Evolutionary conservation across 2,329 filamentous ascomycete species (phyloP), one percentile per base, ranked within the genome.

Genomic region (Aureobasidium pullulans): DNA sequence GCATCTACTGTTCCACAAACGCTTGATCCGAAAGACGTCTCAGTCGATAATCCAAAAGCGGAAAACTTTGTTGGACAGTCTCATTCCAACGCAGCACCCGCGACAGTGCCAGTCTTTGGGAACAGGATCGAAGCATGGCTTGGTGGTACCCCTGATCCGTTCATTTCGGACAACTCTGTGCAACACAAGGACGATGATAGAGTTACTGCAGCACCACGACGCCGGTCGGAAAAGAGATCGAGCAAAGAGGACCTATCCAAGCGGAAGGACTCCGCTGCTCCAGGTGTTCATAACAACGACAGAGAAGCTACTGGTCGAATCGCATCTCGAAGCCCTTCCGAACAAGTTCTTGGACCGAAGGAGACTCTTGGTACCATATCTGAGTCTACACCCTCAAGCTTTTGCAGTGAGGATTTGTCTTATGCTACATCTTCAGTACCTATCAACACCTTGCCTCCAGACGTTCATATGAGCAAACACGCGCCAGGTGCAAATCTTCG

Each of bases 121-220:
- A 78, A 67, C 56, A 81, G 82, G 49, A 79, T 87, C 29, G 81
- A 86, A 69, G 81, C 82, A 50, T 87, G 84, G 84, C 76, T 87
- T 6, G 78, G 78, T 2, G 74, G 74, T 56, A 83, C 81, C 2
- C 75, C 79, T 8, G 81, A 84, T 68, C 80, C 81, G 2, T 82
- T 84, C 60, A 62, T 77, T 49, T 79, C 81, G n/a, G 68, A 46
- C 28, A 15, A 40, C 10, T 9, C 15, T 47, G 5, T 23, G 11
- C 42, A 39, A 31, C 31, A 48, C 5, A 6, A 8, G 19, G 11
- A 31, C 13, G 23, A n/a, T 5, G 11, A 19, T 9, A 16, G 32
- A 31, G 9, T 15, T 29, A 9, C 7, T 23, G 4, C 31, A 16
- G n/a, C 11, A 28, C n/a, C 40, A n/a, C 36, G 32, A 46, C 40